Evolutionary conservation across 2,329 filamentous ascomycete species (phyloP).

Genomic region (Aspergillus brunneoviolaceus): DNA sequence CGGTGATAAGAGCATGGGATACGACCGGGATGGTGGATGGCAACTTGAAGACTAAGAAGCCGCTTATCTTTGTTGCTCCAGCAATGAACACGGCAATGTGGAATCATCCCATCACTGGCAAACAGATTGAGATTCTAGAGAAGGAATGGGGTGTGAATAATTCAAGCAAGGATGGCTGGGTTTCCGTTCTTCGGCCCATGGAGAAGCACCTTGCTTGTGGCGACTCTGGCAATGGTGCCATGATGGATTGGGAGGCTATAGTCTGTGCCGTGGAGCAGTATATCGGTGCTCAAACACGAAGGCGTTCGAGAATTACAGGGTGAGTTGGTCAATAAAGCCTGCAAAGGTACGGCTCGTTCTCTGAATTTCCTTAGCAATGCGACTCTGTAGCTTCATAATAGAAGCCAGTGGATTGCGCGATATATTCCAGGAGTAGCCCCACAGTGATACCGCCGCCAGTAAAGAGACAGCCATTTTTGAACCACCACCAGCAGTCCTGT

Average conservation of each 20-base stretch:
- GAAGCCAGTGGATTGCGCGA: constrained; percentile 29
- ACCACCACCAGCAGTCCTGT: constrained; percentile 64
- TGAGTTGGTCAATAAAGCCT: constrained; percentile 1
- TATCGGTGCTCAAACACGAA: constrained; percentile 12
- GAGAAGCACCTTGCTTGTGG: constrained; percentile 81
- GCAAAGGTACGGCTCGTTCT: neutral
- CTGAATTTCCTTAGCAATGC: neutral
- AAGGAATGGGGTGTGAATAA: constrained; percentile 68
- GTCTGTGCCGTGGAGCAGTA: constrained; percentile 61
- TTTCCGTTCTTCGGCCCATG: constrained; percentile 71
- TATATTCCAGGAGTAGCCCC: constrained; percentile 58
- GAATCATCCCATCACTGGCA: constrained; percentile 75
- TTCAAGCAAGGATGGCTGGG: constrained; percentile 51
- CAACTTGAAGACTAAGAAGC: constrained; percentile 42
- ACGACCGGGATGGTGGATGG: constrained; percentile 61
- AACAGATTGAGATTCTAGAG: constrained; percentile 67
- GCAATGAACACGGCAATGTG: constrained; percentile 94
- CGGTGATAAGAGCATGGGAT: constrained; percentile 86
- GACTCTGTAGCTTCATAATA: constrained; percentile 21
- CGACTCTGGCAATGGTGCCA: constrained; percentile 77
- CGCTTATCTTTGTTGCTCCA: constrained; percentile 72
- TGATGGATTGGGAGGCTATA: constrained; percentile 78
- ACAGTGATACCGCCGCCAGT: constrained; percentile 60
- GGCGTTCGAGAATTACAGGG: neutral
- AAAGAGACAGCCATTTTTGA: constrained; percentile 61